Percentiles rank a stretch among this genome's conserved stretches.
phyloP scores from a whole-genome alignment of 2,329 filamentous ascomycete species.

The Colletotrichum tofieldiae region DNA sequence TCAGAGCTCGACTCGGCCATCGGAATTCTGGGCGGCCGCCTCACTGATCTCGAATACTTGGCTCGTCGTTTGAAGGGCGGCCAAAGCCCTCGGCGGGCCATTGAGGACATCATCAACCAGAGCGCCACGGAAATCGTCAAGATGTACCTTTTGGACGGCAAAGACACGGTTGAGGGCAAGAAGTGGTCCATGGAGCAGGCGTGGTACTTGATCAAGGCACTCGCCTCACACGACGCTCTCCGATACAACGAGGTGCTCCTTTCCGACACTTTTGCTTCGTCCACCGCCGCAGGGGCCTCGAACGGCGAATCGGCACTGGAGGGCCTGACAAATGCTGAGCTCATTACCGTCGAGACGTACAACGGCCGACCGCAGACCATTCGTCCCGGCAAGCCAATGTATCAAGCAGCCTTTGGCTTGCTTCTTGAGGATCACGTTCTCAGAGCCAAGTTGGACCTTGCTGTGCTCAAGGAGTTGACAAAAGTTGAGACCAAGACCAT shows the following conservation, averaged over 20 bases:
- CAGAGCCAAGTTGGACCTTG: constrained; percentile 80
- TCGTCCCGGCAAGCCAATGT: constrained; percentile 87
- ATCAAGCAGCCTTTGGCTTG: constrained; percentile 84
- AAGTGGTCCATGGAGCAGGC: constrained; percentile 90
- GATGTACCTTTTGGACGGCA: constrained; percentile 85
- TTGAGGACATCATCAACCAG: constrained; percentile 90
- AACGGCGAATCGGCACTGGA: constrained; percentile 84
- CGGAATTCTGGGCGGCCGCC: constrained; percentile 84
- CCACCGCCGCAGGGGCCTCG: constrained; percentile 61
- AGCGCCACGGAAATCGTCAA: constrained; percentile 92
- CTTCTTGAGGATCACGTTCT: constrained; percentile 82
- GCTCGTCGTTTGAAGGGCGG: constrained; percentile 91
- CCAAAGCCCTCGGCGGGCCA: constrained; percentile 84
- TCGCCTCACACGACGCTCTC: constrained; percentile 78
- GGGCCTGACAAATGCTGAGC: constrained; percentile 85
- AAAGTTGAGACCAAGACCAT: constrained; percentile 82
- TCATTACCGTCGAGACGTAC: constrained; percentile 81
- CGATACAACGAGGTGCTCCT: constrained; percentile 91
- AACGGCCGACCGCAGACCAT: constrained; percentile 86
- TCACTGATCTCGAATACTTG: constrained; percentile 96
- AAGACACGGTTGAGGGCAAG: constrained; percentile 61
- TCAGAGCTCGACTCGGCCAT: constrained; percentile 86
- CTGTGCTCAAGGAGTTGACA: constrained; percentile 77
- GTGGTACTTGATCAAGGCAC: constrained; percentile 87
- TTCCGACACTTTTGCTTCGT: constrained; percentile 79